Conservation (phyloP, 1,139 yeast genomes). For the Geotrichum carabidarum region DNA sequence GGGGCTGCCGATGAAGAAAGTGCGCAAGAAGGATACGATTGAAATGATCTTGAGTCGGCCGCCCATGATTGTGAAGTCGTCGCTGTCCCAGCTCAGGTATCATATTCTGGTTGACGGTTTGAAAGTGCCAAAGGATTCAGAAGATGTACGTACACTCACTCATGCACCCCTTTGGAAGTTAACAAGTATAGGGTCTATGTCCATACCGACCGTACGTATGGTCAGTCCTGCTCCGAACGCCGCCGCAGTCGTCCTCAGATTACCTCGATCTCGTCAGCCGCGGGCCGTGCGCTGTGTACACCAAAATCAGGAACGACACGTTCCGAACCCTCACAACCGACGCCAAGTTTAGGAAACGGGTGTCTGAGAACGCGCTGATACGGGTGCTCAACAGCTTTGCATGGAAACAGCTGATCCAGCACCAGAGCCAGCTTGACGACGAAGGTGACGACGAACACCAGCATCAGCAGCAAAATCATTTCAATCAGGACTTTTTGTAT, state of each 20-base stretch:
- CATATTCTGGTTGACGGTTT: slow-evolving; percentile 75
- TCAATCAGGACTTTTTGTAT: slow-evolving; percentile 38
- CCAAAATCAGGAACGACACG: slow-evolving; percentile 80
- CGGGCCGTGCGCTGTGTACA: slow-evolving; percentile 55
- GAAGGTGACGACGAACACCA: slow-evolving; percentile 4
- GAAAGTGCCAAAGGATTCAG: slow-evolving; percentile 27
- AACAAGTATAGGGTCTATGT: slow-evolving; percentile 39
- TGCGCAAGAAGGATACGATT: slow-evolving; percentile 49
- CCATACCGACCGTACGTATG: slow-evolving; percentile 75
- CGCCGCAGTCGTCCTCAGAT: slow-evolving; percentile 50
- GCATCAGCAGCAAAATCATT: slow-evolving; percentile 3
- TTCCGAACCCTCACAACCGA: slow-evolving; percentile 83
- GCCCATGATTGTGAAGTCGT: slow-evolving; percentile 59
- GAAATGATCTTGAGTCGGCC: slow-evolving; percentile 59
- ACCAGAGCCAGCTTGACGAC: slow-evolving; percentile 10
- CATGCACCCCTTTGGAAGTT: background rate
- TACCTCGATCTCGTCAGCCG: slow-evolving; percentile 53
- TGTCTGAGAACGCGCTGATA: slow-evolving; percentile 61
- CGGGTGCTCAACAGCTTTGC: slow-evolving; percentile 74
- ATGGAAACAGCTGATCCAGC: slow-evolving; percentile 37
- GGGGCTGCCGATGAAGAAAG: slow-evolving; percentile 14
- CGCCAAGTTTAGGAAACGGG: slow-evolving; percentile 56
- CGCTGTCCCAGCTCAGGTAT: slow-evolving; percentile 75
- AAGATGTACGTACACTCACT: slow-evolving; percentile 20
- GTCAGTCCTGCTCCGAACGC: slow-evolving; percentile 68